A percentile compares a stretch with the other conserved stretches of the same genome.
Evolutionary conservation across 768 basidiomycete species (phyloP).

Genomic region (Amanita jacksonii): DNA sequence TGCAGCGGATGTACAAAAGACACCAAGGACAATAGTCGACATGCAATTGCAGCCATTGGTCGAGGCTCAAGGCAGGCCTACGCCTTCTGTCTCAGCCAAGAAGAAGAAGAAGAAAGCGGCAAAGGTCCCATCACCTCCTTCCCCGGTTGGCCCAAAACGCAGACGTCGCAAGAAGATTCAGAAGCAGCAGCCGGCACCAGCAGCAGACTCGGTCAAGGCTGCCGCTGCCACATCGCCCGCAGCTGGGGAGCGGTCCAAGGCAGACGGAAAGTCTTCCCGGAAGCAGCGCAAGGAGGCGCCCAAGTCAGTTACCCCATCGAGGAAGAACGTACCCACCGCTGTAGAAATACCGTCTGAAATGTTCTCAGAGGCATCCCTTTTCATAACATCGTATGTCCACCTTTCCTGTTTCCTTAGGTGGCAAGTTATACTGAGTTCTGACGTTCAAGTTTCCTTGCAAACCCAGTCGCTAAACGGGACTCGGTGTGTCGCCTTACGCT

Average conservation of each 20-base stretch:
- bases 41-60: too few species aligned
- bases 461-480: slow-evolving; percentile 33
- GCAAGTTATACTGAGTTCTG: background rate
- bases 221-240: background rate
- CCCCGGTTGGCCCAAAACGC: too few species aligned
- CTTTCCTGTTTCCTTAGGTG: slow-evolving; percentile 3
- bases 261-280: background rate
- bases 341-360: slow-evolving; percentile 19
- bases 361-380: slow-evolving; percentile 51
- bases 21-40: too few species aligned
- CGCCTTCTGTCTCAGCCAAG: too few species aligned
- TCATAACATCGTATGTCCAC: slow-evolving; percentile 49
- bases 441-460: slow-evolving; percentile 38
- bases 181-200: background rate
- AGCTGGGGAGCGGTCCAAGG: background rate
- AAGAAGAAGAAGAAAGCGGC: too few species aligned
- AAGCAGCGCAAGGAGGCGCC: slow-evolving; percentile 4
- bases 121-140: too few species aligned
- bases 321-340: background rate
- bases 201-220: slow-evolving; percentile 7
- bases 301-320: background rate
- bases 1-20: too few species aligned
- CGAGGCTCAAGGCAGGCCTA: too few species aligned
- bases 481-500: slow-evolving; percentile 45
- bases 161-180: background rate